phyloP scores from a whole-genome alignment of 2,329 filamentous ascomycete species.

The Epicoccum sorghinum region DNA sequence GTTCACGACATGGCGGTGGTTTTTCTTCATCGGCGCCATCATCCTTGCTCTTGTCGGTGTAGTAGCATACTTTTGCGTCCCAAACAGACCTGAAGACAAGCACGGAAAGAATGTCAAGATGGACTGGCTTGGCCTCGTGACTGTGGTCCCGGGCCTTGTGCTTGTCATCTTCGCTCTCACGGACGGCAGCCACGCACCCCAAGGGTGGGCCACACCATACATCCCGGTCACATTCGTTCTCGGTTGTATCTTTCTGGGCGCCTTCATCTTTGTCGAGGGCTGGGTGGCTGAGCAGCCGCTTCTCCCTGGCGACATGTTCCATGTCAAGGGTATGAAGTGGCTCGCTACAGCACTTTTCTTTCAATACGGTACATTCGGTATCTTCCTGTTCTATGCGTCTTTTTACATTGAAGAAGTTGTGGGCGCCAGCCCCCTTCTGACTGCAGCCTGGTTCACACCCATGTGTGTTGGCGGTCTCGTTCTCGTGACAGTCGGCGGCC shows the following conservation, averaged over 20 bases:
- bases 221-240: conserved; percentile 69
- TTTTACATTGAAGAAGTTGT: conserved; percentile 46
- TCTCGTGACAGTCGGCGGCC: conserved; percentile 40
- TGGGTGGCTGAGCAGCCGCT: conserved; percentile 72
- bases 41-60: conserved; percentile 40
- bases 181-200: conserved; percentile 70
- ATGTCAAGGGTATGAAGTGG: conserved; percentile 67
- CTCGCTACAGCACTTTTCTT: conserved; percentile 52
- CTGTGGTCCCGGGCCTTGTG: conserved; percentile 60
- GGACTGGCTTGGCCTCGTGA: conserved; percentile 47
- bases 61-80: conserved; percentile 39
- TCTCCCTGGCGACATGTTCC: conserved; percentile 72
- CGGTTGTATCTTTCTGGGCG: conserved; percentile 64
- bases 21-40: conserved; percentile 43
- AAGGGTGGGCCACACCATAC: conserved; percentile 76
- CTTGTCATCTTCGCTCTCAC: conserved; percentile 78
- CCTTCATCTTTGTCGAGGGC: conserved; percentile 73
- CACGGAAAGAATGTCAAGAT: conserved; percentile 34
- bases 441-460: conserved; percentile 45
- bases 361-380: conserved; percentile 47
- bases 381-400: conserved; percentile 48
- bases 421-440: conserved; percentile 36
- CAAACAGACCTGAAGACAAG: conserved; percentile 24
- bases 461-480: conserved; percentile 46
- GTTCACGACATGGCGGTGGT: conserved; percentile 41